These are phyloP conservation scores for Cercospora beticola DNA, from an alignment of 2,329 filamentous ascomycete genomes.

Conservation along the genomic window DNA sequence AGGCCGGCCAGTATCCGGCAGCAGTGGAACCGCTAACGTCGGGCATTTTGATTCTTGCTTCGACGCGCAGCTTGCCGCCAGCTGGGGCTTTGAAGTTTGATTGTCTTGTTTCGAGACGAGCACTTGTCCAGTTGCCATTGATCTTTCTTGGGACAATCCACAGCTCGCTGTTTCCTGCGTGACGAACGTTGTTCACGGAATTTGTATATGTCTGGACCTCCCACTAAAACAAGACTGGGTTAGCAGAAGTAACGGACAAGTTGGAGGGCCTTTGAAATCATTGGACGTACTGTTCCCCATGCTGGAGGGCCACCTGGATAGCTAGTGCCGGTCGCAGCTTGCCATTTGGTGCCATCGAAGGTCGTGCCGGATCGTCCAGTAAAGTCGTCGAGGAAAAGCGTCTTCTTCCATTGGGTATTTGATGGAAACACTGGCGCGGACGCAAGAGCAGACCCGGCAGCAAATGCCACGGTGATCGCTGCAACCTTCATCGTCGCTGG, in stretches of 20 bases:
- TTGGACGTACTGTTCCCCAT: slow-evolving; percentile 46
- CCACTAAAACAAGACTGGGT: slow-evolving; percentile 22
- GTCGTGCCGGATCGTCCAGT: slow-evolving; percentile 35
- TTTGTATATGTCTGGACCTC: slow-evolving; percentile 52
- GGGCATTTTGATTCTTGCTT: slow-evolving; percentile 24
- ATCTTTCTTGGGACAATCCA: slow-evolving; percentile 41
- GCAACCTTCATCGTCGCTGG: slow-evolving; percentile 21
- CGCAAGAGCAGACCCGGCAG: slow-evolving; percentile 18
- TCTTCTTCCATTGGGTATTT: slow-evolving; percentile 25
- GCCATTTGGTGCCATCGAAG: slow-evolving; percentile 47
- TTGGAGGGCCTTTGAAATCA: neutral
- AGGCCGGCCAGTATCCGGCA: slow-evolving; percentile 30
- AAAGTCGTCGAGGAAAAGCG: slow-evolving; percentile 40
- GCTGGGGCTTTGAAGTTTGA: slow-evolving; percentile 29
- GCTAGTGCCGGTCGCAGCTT: slow-evolving; percentile 46
- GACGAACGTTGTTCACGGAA: slow-evolving; percentile 43
- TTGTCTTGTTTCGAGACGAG: slow-evolving; percentile 27
- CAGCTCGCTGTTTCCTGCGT: slow-evolving; percentile 42
- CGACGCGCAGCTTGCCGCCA: slow-evolving; percentile 31
- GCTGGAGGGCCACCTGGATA: slow-evolving; percentile 48
- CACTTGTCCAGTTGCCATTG: slow-evolving; percentile 26
- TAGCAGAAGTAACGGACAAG: neutral
- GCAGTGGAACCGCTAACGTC: slow-evolving; percentile 22
- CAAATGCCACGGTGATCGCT: slow-evolving; percentile 17
- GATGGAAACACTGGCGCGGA: slow-evolving; percentile 14